Evolutionary conservation across 2,329 filamentous ascomycete genomes (phyloP).

Genomic region (Thermomyces lanuginosus): DNA sequence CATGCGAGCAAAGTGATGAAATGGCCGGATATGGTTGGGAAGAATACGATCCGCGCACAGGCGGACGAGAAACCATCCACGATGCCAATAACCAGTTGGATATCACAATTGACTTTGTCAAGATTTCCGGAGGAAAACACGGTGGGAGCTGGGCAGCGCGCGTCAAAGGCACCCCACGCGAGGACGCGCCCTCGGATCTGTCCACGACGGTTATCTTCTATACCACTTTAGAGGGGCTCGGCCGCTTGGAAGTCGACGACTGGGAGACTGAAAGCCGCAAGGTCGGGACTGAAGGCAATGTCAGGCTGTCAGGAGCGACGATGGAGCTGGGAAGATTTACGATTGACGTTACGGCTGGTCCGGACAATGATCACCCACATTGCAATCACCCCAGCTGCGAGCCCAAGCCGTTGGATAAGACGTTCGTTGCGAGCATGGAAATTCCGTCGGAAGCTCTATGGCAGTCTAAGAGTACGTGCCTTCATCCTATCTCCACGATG

Average conservation of each 20-base stretch:
- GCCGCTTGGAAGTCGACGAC: slow-evolving; percentile 45
- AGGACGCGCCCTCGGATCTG: slow-evolving; percentile 48
- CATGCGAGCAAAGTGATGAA: slow-evolving; percentile 86
- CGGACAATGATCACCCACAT: slow-evolving; percentile 41
- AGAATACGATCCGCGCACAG: slow-evolving; percentile 77
- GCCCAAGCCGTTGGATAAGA: slow-evolving; percentile 57
- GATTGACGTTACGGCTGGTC: slow-evolving; percentile 58
- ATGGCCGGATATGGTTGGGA: slow-evolving; percentile 98
- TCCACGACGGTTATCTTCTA: slow-evolving; percentile 73
- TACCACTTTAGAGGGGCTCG: slow-evolving; percentile 59
- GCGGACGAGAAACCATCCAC: slow-evolving; percentile 78
- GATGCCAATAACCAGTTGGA: slow-evolving; percentile 79
- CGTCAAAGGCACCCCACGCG: slow-evolving; percentile 63
- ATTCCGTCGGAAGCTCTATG: slow-evolving; percentile 56
- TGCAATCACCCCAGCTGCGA: slow-evolving; percentile 47
- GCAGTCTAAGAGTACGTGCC: slow-evolving; percentile 54
- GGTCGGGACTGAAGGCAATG: slow-evolving; percentile 41
- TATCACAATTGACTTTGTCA: slow-evolving; percentile 84
- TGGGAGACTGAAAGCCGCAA: slow-evolving; percentile 28
- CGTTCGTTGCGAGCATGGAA: slow-evolving; percentile 55
- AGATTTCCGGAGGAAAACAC: slow-evolving; percentile 68
- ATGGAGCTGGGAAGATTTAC: slow-evolving; percentile 62
- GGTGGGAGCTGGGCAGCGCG: slow-evolving; percentile 86
- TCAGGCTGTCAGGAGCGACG: slow-evolving; percentile 55
- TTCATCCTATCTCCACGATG: background rate